phyloP scores from a whole-genome alignment of 2,329 filamentous ascomycete genomes.

The Ilyonectria mors-panacis region DNA sequence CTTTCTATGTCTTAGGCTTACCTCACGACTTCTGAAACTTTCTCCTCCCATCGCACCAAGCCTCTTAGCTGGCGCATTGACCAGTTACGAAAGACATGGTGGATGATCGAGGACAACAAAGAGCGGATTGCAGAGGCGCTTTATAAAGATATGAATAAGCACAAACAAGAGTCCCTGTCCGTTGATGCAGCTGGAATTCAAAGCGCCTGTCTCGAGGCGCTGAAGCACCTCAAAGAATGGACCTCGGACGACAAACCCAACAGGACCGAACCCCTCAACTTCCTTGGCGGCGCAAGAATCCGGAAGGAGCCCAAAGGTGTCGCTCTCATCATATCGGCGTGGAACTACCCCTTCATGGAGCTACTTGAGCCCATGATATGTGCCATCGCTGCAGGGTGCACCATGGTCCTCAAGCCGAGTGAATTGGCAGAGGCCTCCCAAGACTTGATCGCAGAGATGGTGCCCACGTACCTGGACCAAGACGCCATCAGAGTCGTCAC shows the following conservation, averaged over 20 bases:
- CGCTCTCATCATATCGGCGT: constrained; percentile 60
- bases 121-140: constrained; percentile 51
- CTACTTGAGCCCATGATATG: constrained; percentile 57
- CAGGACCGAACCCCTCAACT: constrained; percentile 49
- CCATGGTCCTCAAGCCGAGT: constrained; percentile 61
- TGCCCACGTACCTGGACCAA: constrained; percentile 58
- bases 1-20: neutral
- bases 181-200: constrained; percentile 52
- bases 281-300: constrained; percentile 51
- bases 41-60: constrained; percentile 50
- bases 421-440: constrained; percentile 56
- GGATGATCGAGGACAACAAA: constrained; percentile 59
- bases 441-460: constrained; percentile 55
- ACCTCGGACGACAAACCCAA: constrained; percentile 52
- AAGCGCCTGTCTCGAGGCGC: constrained; percentile 53
- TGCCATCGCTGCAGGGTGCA: constrained; percentile 60
- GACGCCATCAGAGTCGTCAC: constrained; percentile 54
- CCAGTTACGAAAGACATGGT: constrained; percentile 59
- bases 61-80: constrained; percentile 56
- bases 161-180: constrained; percentile 51
- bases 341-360: constrained; percentile 62
- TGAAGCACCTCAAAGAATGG: constrained; percentile 58
- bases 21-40: constrained; percentile 15
- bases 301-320: constrained; percentile 62
- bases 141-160: constrained; percentile 53